phyloP scores from a whole-genome alignment of 179 eudicot genomes.

The Gypsophila paniculata region DNA sequence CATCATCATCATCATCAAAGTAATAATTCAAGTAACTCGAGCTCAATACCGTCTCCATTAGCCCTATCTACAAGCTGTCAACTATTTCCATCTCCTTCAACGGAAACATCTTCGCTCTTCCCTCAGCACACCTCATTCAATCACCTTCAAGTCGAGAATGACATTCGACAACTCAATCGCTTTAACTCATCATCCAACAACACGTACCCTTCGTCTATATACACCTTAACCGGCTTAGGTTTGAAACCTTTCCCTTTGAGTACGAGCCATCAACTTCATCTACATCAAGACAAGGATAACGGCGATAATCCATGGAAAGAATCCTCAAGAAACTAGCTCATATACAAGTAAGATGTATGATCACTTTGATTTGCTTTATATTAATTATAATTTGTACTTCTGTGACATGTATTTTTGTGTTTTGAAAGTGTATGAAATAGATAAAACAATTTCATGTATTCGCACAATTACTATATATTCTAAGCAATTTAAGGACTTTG shows the following conservation, averaged over 20 bases:
- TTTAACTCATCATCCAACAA: slow-evolving; percentile 18
- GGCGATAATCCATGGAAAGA: slow-evolving; percentile 24
- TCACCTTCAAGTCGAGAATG: slow-evolving; percentile 29
- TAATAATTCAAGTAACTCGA: slow-evolving; percentile 11
- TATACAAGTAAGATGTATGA: not conserved
- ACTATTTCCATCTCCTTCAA: slow-evolving; percentile 31
- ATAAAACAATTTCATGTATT: too few relatives aligned
- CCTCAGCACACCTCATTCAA: slow-evolving; percentile 23
- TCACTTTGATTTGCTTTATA: not conserved
- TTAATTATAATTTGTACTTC: not conserved
- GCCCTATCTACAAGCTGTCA: slow-evolving; percentile 28
- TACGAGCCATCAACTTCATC: slow-evolving; percentile 22
- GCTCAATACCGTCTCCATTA: slow-evolving; percentile 23
- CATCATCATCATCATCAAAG: slow-evolving; percentile 17
- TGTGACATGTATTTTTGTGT: not conserved
- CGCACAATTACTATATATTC: too few relatives aligned
- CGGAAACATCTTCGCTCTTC: slow-evolving; percentile 24
- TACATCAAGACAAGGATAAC: slow-evolving; percentile 21
- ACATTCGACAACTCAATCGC: slow-evolving; percentile 25
- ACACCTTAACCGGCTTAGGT: slow-evolving; percentile 24
- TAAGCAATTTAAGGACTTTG: too few relatives aligned
- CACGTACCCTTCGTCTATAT: slow-evolving; percentile 23
- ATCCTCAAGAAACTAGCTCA: not conserved
- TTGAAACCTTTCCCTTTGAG: slow-evolving; percentile 31
- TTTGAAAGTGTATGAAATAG: not conserved